Conservation (phyloP, 441 rosid genomes). For the Pelargonium hybrid region DNA sequence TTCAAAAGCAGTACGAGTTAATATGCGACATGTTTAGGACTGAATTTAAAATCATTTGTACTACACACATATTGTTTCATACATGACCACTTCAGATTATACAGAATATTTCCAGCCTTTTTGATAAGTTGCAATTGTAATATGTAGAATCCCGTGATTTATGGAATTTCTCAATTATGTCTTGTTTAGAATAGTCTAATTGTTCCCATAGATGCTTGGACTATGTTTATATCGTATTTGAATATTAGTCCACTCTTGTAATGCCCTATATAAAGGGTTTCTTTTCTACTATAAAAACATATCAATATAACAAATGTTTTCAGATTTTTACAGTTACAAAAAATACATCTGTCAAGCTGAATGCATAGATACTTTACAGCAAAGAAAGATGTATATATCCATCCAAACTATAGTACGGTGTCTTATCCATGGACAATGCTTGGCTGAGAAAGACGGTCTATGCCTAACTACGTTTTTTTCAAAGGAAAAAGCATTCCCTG, state of each 20-base stretch:
- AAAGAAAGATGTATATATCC: neutral
- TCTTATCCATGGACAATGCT: neutral
- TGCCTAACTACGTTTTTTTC: neutral
- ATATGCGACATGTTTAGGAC: too few species aligned
- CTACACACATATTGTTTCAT: neutral
- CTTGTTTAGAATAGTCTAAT: too few species aligned
- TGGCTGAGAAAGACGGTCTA: neutral
- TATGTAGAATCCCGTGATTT: too few species aligned
- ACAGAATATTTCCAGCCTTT: neutral
- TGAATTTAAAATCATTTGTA: neutral
- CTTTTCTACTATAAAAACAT: too few species aligned
- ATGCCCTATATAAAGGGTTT: too few species aligned
- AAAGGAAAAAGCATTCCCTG: neutral
- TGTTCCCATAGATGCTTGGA: too few species aligned
- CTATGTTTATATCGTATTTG: too few species aligned
- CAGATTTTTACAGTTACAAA: neutral
- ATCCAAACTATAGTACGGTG: neutral
- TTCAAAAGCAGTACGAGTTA: too few species aligned
- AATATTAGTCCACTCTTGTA: too few species aligned
- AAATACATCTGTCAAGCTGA: neutral
- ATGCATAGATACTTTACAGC: neutral
- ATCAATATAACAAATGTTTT: too few species aligned
- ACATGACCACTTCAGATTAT: neutral
- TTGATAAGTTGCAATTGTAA: too few species aligned
- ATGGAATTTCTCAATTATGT: too few species aligned